A percentile compares a stretch with the other conserved stretches of the same genome.
phyloP scores from a whole-genome alignment of 768 basidiomycete genomes.

The Podaxis rugospora region DNA sequence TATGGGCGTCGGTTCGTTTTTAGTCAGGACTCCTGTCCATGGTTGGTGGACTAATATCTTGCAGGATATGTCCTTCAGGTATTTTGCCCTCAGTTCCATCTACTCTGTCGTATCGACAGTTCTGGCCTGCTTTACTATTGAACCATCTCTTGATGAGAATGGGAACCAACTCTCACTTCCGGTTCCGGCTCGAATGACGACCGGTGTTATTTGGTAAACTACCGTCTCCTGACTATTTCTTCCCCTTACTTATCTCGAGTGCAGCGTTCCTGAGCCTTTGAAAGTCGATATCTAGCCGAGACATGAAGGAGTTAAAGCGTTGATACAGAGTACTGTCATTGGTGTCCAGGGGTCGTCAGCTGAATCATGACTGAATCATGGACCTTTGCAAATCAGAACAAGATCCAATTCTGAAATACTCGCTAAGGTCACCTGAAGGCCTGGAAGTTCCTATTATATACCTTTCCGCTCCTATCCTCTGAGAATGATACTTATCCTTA shows the following conservation, averaged over 20 bases:
- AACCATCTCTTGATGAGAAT: conserved; percentile 4
- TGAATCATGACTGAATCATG: too few species aligned
- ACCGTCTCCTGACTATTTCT: neutral
- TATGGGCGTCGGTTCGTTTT: conserved; percentile 17
- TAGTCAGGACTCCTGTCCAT: neutral
- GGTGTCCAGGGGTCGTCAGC: neutral
- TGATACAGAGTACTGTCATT: conserved; percentile 7
- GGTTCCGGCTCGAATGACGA: neutral
- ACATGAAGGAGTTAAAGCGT: conserved; percentile 7
- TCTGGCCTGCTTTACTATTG: conserved; percentile 14
- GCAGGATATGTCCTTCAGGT: conserved; percentile 16
- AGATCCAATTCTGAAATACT: too few species aligned
- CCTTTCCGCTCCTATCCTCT: too few species aligned
- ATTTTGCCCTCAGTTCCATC: conserved; percentile 12
- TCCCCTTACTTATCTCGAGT: too few species aligned
- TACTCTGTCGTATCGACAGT: conserved; percentile 7
- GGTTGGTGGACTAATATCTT: neutral
- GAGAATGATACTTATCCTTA: too few species aligned
- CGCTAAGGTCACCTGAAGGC: too few species aligned
- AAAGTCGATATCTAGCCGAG: conserved; percentile 20
- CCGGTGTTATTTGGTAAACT: neutral
- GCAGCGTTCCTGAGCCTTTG: conserved; percentile 16
- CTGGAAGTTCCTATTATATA: too few species aligned
- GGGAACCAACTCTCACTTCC: neutral
- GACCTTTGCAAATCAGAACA: too few species aligned